A percentile compares a stretch with the other conserved stretches of the same genome.
These are phyloP conservation scores for Puya raimondii DNA, from an alignment of 176 grass and related monocot genomes.

Conservation along the genomic window DNA sequence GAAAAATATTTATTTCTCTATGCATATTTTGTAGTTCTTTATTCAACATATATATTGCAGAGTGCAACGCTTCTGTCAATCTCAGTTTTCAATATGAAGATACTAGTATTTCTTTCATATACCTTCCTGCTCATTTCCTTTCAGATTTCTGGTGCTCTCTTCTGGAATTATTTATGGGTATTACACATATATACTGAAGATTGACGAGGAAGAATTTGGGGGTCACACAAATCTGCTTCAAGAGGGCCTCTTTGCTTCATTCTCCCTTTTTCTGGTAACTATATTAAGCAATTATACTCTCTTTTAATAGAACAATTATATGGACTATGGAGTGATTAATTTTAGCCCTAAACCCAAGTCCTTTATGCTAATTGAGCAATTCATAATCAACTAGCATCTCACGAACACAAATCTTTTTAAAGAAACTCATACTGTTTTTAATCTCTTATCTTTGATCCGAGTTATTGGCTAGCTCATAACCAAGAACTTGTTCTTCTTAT, in stretches of 20 bases:
- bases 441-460: neutral
- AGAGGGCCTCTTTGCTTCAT: constrained; percentile 90
- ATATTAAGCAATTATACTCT: neutral
- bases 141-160: constrained; percentile 72
- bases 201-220: constrained; percentile 92
- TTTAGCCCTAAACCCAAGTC: neutral
- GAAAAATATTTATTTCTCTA: neutral
- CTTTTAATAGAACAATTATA: neutral
- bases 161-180: constrained; percentile 79
- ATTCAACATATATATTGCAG: neutral
- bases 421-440: neutral
- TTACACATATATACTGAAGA: constrained; percentile 64
- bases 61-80: neutral
- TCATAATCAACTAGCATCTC: neutral
- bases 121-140: neutral
- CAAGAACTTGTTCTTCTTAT: constrained; percentile 4
- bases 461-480: neutral
- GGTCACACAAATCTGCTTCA: constrained; percentile 80
- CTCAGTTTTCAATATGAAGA: neutral
- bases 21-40: neutral
- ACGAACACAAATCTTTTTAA: neutral
- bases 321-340: neutral
- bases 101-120: constrained; percentile 3
- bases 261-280: constrained; percentile 90
- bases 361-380: neutral